Conservation (phyloP, 1,284 basidiomycete species). For the Apiotrichum domesticum region DNA sequence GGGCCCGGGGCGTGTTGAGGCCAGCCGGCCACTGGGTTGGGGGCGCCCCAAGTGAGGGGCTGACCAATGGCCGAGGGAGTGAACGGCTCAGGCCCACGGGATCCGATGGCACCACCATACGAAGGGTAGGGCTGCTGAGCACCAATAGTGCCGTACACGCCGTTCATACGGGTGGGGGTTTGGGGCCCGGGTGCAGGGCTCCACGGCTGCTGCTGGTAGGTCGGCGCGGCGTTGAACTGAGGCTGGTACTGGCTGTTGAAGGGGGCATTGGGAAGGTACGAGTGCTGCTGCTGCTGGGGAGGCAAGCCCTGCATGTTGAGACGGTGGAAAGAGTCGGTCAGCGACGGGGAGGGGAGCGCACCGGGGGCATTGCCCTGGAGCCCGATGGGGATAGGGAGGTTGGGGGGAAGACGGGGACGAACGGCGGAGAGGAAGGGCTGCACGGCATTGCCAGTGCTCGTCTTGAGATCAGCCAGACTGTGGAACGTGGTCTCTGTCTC, state of each 20-base stretch:
- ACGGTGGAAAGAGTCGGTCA: conserved; percentile 32
- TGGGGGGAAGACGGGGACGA: conserved; percentile 37
- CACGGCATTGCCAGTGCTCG: conserved; percentile 38
- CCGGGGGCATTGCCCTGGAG: conserved; percentile 19
- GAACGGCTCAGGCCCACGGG: conserved; percentile 16
- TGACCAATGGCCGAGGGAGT: conserved; percentile 9
- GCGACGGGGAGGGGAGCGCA: neutral
- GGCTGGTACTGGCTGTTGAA: conserved; percentile 7
- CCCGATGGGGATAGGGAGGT: conserved; percentile 37
- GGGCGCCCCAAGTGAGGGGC: conserved; percentile 30
- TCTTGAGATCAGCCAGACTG: conserved; percentile 44
- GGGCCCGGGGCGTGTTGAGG: conserved; percentile 19
- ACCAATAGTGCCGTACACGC: conserved; percentile 17
- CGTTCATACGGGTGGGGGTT: conserved; percentile 15
- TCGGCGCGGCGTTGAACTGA: conserved; percentile 10
- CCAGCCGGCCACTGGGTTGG: conserved; percentile 14
- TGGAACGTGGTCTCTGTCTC: conserved; percentile 46
- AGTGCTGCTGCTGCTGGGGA: conserved; percentile 5
- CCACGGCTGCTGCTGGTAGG: conserved; percentile 11
- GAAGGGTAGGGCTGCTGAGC: conserved; percentile 3
- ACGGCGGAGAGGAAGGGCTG: conserved; percentile 43
- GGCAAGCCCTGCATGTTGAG: conserved; percentile 20
- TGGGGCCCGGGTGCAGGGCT: conserved; percentile 14
- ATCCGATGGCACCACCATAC: conserved; percentile 15
- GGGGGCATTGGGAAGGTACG: conserved; percentile 1